Conservation (phyloP, 2,329 filamentous ascomycete species). For the Aureobasidium sp. region DNA sequence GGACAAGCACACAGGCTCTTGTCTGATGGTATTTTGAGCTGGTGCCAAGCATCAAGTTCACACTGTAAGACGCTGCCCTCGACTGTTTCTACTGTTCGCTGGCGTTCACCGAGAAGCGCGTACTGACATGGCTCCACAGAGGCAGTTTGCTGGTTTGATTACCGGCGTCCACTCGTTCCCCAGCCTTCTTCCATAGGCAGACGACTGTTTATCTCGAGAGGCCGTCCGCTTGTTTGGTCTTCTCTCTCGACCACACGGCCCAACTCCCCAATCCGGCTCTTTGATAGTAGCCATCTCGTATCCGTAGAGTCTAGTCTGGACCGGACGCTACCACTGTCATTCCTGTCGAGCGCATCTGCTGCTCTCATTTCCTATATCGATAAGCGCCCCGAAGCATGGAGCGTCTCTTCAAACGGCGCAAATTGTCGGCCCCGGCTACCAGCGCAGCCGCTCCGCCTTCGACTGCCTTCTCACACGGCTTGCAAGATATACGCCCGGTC, state of each 20-base stretch:
- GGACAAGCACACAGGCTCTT: background rate
- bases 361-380: conserved; percentile 2
- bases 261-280: background rate
- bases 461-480: conserved; percentile 12
- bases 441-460: conserved; percentile 5
- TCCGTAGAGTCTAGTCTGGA: conserved; percentile 1
- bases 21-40: conserved; percentile 1
- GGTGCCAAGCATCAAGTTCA: conserved; percentile 1
- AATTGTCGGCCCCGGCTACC: conserved; percentile 21
- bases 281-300: conserved; percentile 19
- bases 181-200: background rate
- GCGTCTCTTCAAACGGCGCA: conserved; percentile 19
- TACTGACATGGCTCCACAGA: conserved; percentile 3
- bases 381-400: conserved; percentile 23
- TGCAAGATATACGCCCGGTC: conserved; percentile 7
- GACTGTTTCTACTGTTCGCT: background rate
- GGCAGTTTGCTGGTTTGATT: conserved; percentile 21
- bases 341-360: background rate
- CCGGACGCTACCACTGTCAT: background rate
- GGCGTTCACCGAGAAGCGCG: background rate
- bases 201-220: background rate
- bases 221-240: background rate
- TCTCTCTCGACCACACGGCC: background rate
- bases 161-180: conserved; percentile 33
- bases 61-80: background rate